phyloP scores from a whole-genome alignment of 768 basidiomycete genomes.

The Russula sp. region DNA sequence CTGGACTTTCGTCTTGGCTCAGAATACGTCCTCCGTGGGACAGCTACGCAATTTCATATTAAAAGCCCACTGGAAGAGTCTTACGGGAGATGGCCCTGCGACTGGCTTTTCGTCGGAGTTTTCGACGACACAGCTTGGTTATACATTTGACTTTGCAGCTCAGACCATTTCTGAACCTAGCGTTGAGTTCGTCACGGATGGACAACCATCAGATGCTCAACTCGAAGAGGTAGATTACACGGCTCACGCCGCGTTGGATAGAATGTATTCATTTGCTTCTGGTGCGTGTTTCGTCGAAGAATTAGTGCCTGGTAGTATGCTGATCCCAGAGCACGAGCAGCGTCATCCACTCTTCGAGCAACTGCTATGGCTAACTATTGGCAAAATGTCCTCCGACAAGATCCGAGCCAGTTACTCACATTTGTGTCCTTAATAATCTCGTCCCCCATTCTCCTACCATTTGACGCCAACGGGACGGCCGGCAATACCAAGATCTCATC shows the following conservation, averaged over 20 bases:
- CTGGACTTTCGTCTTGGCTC: constrained; percentile 56
- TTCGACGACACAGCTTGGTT: constrained; percentile 48
- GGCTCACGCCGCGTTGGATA: constrained; percentile 46
- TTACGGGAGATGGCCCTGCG: constrained; percentile 45
- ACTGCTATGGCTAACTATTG: constrained; percentile 53
- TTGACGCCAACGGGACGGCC: constrained; percentile 48
- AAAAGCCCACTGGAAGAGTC: constrained; percentile 47
- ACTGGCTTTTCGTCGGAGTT: constrained; percentile 38
- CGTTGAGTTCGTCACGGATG: constrained; percentile 47
- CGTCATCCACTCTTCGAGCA: constrained; percentile 53
- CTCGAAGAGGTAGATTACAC: constrained; percentile 42
- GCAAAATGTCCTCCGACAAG: constrained; percentile 50
- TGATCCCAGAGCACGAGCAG: constrained; percentile 36
- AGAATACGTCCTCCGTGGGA: constrained; percentile 42
- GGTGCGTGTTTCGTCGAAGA: constrained; percentile 42
- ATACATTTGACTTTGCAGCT: constrained; percentile 56
- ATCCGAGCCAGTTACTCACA: constrained; percentile 40
- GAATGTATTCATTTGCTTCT: constrained; percentile 57
- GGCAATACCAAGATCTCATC: constrained; percentile 37
- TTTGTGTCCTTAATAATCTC: constrained; percentile 49
- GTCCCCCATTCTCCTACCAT: constrained; percentile 54
- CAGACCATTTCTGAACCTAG: constrained; percentile 48
- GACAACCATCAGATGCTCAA: constrained; percentile 48
- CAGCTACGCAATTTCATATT: constrained; percentile 48
- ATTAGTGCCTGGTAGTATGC: constrained; percentile 4